Evolutionary conservation across 176 grass and related monocot genomes (phyloP).

Genomic region (Canna indica): DNA sequence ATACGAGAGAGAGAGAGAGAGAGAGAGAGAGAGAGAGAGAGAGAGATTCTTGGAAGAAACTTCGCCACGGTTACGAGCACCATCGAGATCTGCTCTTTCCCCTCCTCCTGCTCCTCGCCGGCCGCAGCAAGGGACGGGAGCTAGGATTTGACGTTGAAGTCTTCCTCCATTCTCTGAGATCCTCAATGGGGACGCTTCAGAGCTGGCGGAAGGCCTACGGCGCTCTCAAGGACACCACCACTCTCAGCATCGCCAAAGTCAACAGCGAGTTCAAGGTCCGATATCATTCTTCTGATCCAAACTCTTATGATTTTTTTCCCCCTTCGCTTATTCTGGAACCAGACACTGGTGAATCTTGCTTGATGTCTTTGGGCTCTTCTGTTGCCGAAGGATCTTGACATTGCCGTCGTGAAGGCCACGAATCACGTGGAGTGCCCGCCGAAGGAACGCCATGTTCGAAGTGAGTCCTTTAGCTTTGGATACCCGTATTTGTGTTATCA

Average conservation of each 20-base stretch:
- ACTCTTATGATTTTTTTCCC: background rate
- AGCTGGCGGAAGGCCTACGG: constrained; percentile 92
- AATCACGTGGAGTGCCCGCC: constrained; percentile 37
- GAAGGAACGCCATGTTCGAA: constrained; percentile 32
- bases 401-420: constrained; percentile 38
- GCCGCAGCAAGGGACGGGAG: background rate
- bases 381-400: constrained; percentile 26
- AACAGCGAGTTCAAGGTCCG: constrained; percentile 65
- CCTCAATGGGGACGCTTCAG: constrained; percentile 34
- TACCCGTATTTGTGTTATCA: background rate
- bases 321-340: background rate
- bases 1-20: too few relatives aligned
- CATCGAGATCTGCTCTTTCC: too few relatives aligned
- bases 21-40: too few relatives aligned
- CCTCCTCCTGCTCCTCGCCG: background rate
- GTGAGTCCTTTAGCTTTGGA: constrained; percentile 7
- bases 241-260: constrained; percentile 68
- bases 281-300: background rate
- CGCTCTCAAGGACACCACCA: constrained; percentile 90
- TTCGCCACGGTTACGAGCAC: too few relatives aligned
- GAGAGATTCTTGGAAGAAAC: too few relatives aligned
- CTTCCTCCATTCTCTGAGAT: background rate
- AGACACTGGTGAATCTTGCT: background rate
- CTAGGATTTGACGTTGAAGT: background rate
- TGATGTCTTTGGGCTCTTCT: background rate